phyloP scores from a whole-genome alignment of 2,329 filamentous ascomycete genomes.

The Arachnopeziza araneosa region DNA sequence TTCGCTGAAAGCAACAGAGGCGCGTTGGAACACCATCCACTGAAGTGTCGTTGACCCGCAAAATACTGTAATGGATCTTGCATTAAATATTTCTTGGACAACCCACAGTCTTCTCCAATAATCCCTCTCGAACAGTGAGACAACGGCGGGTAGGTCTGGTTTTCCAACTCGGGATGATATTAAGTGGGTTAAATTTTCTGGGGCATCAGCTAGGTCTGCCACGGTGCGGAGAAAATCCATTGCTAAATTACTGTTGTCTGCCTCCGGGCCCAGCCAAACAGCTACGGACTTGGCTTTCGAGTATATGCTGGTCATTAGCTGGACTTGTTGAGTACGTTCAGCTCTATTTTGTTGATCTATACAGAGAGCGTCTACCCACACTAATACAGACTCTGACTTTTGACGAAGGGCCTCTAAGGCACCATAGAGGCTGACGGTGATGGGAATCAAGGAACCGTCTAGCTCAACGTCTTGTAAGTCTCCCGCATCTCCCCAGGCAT shows the following conservation, averaged over 20 bases:
- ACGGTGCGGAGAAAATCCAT: slow-evolving; percentile 18
- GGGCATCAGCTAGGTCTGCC: neutral
- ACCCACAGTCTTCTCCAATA: neutral
- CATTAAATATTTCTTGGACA: slow-evolving; percentile 18
- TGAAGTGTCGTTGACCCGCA: slow-evolving; percentile 33
- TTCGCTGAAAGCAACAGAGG: slow-evolving; percentile 9
- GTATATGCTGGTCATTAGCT: slow-evolving; percentile 23
- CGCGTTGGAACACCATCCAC: slow-evolving; percentile 32
- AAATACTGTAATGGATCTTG: slow-evolving; percentile 30
- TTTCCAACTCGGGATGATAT: slow-evolving; percentile 9
- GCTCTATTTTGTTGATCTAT: slow-evolving; percentile 22
- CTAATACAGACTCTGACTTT: slow-evolving; percentile 1
- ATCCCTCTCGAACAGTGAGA: slow-evolving; percentile 19
- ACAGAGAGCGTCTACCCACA: slow-evolving; percentile 26
- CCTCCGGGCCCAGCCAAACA: slow-evolving; percentile 19
- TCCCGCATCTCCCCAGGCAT: neutral
- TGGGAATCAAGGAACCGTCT: neutral
- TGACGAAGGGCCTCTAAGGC: slow-evolving; percentile 20
- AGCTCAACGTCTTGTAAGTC: neutral
- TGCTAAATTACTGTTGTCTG: slow-evolving; percentile 8
- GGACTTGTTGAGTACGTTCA: slow-evolving; percentile 20
- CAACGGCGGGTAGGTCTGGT: slow-evolving; percentile 27
- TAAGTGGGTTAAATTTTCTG: neutral
- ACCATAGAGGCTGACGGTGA: slow-evolving; percentile 16
- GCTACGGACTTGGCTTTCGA: slow-evolving; percentile 18